Conservation (phyloP, 2,329 filamentous ascomycete genomes). For the Proliferodiscus dingleyae region DNA sequence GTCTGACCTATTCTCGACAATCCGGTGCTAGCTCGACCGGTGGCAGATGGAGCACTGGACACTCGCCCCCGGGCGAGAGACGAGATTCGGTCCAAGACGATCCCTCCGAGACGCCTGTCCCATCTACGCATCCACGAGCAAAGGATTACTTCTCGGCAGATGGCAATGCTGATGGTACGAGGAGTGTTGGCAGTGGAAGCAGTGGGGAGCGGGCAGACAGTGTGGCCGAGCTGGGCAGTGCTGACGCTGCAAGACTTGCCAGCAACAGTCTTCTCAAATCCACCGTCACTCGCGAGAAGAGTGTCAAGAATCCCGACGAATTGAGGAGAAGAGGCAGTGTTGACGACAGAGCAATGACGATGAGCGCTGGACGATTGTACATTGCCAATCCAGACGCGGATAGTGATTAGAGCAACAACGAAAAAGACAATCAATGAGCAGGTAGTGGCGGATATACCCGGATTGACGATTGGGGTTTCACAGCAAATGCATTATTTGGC, state of each 20-base stretch:
- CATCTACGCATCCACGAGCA: conserved; percentile 8
- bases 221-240: conserved; percentile 46
- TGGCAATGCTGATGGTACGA: conserved; percentile 22
- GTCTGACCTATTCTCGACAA: conserved; percentile 36
- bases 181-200: conserved; percentile 29
- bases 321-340: conserved; percentile 74
- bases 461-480: not conserved
- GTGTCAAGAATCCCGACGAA: conserved; percentile 64
- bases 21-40: conserved; percentile 29
- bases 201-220: conserved; percentile 53
- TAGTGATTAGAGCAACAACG: too few relatives aligned
- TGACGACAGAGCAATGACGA: conserved; percentile 70
- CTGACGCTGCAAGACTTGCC: conserved; percentile 45
- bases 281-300: conserved; percentile 58
- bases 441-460: conserved; percentile 19
- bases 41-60: conserved; percentile 38
- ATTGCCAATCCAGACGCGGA: conserved; percentile 74
- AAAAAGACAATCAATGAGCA: too few relatives aligned
- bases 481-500: conserved; percentile 5
- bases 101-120: conserved; percentile 26
- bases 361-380: conserved; percentile 62
- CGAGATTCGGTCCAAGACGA: conserved; percentile 22
- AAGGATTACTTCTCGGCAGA: conserved; percentile 26
- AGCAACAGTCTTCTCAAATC: conserved; percentile 55
- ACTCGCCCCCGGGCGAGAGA: conserved; percentile 39